Percentiles rank a stretch among this genome's conserved stretches.
Evolutionary conservation across 1,284 basidiomycete species (phyloP).

Genomic region (Cutaneotrichosporon cutaneum): DNA sequence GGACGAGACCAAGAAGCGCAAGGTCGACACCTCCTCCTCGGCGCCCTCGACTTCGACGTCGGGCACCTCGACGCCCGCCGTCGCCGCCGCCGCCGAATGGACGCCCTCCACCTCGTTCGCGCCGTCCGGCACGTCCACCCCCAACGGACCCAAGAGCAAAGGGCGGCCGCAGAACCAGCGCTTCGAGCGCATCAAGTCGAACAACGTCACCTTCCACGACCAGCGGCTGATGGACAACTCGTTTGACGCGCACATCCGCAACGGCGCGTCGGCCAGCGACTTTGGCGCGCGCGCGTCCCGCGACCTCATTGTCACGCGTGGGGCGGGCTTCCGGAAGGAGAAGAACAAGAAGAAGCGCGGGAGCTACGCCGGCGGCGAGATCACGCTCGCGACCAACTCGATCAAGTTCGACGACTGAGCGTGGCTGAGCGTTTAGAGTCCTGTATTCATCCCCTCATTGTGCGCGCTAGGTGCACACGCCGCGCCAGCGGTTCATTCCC

Average conservation of each 20-base stretch:
- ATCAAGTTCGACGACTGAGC: constrained; percentile 68
- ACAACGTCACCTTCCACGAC: constrained; percentile 61
- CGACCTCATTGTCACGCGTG: constrained; percentile 89
- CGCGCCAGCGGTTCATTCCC: background rate
- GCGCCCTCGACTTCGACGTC: constrained; percentile 35
- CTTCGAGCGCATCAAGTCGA: constrained; percentile 79
- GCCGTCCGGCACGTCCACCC: constrained; percentile 24
- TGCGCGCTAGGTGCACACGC: background rate
- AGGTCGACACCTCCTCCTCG: constrained; percentile 20
- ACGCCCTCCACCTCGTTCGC: constrained; percentile 19
- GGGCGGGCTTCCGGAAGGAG: constrained; percentile 94
- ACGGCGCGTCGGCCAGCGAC: constrained; percentile 61
- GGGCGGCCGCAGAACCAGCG: constrained; percentile 53
- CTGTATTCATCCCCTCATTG: background rate
- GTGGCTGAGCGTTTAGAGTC: background rate
- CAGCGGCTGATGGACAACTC: constrained; percentile 72
- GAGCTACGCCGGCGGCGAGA: constrained; percentile 85
- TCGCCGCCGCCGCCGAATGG: constrained; percentile 10
- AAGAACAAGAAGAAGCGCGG: constrained; percentile 99
- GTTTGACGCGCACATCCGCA: constrained; percentile 72
- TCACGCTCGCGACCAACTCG: constrained; percentile 79
- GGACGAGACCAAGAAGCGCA: constrained; percentile 43
- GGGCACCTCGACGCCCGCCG: constrained; percentile 23
- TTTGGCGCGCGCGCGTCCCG: constrained; percentile 82
- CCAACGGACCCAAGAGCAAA: constrained; percentile 18